Conservation (phyloP, 2,329 filamentous ascomycete species). For the Diplocarpon mali region DNA sequence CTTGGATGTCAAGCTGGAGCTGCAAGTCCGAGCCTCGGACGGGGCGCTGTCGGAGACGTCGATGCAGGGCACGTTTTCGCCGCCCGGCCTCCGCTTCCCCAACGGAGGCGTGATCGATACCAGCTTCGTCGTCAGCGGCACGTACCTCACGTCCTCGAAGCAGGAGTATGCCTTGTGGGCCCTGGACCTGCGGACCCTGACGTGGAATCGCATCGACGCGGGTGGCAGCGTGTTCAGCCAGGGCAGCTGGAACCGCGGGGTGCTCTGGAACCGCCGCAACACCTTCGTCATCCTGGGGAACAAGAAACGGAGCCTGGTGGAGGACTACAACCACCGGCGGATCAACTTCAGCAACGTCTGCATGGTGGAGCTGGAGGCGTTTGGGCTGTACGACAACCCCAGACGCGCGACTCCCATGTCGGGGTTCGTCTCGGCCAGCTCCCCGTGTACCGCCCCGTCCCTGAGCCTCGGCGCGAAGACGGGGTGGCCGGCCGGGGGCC, state of each 20-base stretch:
- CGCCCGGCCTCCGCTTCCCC: conserved; percentile 86
- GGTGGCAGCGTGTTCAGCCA: conserved; percentile 90
- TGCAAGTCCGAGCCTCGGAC: conserved; percentile 79
- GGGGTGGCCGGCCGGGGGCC: conserved; percentile 60
- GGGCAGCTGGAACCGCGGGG: conserved; percentile 93
- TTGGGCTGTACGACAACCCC: conserved; percentile 94
- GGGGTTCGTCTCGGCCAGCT: conserved; percentile 75
- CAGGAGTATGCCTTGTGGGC: conserved; percentile 98
- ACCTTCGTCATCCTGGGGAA: conserved; percentile 94
- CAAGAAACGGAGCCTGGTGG: conserved; percentile 82
- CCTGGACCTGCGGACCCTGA: conserved; percentile 74
- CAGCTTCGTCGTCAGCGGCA: conserved; percentile 94
- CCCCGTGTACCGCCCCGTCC: conserved; percentile 46
- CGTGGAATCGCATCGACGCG: conserved; percentile 92
- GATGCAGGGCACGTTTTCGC: conserved; percentile 79
- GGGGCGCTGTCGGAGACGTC: conserved; percentile 75
- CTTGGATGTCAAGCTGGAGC: conserved; percentile 86
- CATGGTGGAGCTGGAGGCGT: conserved; percentile 93
- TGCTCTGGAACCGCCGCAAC: conserved; percentile 87
- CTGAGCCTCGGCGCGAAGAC: conserved; percentile 36
- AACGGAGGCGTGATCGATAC: conserved; percentile 94
- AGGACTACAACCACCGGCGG: conserved; percentile 95
- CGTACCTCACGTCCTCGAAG: conserved; percentile 93
- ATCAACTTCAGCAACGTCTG: conserved; percentile 97
- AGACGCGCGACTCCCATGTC: conserved; percentile 68